Evolutionary conservation across 768 basidiomycete species (phyloP).

Genomic region (Hemileccinum impolitum): DNA sequence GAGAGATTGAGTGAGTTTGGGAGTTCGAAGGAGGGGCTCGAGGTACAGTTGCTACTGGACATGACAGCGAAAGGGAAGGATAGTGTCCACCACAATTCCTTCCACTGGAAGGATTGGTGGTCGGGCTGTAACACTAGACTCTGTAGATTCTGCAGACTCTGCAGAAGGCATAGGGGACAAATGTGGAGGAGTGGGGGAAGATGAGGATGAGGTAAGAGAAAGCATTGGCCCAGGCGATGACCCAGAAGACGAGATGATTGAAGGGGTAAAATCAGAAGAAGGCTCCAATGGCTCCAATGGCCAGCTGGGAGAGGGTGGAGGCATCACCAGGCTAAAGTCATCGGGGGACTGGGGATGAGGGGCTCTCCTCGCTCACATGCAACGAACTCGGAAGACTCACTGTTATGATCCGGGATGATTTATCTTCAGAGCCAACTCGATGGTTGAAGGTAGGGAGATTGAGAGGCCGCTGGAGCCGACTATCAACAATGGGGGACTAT

Average conservation of each 20-base stretch:
- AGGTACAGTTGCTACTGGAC: constrained; percentile 10
- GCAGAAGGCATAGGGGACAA: constrained; percentile 36
- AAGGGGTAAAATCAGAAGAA: constrained; percentile 28
- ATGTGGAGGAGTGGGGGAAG: constrained; percentile 33
- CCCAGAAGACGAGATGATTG: constrained; percentile 32
- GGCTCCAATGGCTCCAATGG: constrained; percentile 30
- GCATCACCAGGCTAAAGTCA: constrained; percentile 42
- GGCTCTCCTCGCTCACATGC: constrained; percentile 26
- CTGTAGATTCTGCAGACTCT: constrained; percentile 20
- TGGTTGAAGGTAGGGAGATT: constrained; percentile 27
- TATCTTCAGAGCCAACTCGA: constrained; percentile 29
- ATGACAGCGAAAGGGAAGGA: constrained; percentile 8
- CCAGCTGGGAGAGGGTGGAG: constrained; percentile 36
- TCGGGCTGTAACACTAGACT: constrained; percentile 37
- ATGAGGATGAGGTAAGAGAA: constrained; percentile 37
- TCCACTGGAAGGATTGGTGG: constrained; percentile 22
- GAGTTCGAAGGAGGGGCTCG: constrained; percentile 22
- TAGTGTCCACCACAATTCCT: constrained; percentile 36
- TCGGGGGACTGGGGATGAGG: constrained; percentile 48
- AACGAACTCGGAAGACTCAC: constrained; percentile 38
- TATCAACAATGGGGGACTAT: constrained; percentile 13
- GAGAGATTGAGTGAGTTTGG: constrained; percentile 72
- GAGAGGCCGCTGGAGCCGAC: constrained; percentile 23
- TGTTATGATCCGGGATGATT: constrained; percentile 33
- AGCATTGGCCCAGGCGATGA: constrained; percentile 36